Base-by-base conservation (phyloP, 768 basidiomycete genomes). In the Lactarius sanguifluus region DNA sequence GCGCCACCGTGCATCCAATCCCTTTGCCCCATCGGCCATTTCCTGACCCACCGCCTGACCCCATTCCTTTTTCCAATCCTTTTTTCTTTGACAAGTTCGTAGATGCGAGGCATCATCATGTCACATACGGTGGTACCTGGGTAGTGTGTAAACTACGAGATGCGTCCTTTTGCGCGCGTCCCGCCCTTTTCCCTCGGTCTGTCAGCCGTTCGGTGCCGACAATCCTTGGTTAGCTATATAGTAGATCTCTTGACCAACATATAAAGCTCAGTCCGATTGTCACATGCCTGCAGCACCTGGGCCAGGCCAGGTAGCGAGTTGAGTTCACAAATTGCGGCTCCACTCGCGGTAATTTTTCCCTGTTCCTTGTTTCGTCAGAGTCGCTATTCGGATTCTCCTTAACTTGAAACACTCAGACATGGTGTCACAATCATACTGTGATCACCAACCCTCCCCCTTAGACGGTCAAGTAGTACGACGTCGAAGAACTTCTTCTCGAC, bases 1-100 rank as follows among this genome's bases (percentile, higher is more conserved):
- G 59, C 67, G 52, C 58, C 9, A 36, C 34, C 64, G 64, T 66
- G 61, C 61, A 43, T 62, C 57, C 65, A 54, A 52, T 23, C 47
- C 47, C 47, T 38, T 40, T 57, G 52, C 43, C n/a, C 16, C n/a
- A n/a, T 62, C n/a, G 38, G 61, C 56, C 36, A 12, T 40, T 56
- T 57, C 25, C 30, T 57, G 32, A 57, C 34, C 8, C 56, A 57
- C 32, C 55, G 32, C 20, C 56, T 57, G 56, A 57, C 56, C 18
- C 56, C n/a, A 6, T 52, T 25, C 5, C 50, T 23, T 47, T 47
- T 45, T 7, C 45, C 20, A 10, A 9, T n/a, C 45, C 6, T 18
- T n/a, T 45, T 47, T 47, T 47, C 25, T 25, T 25, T 7, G 25
- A 52, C 50, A 3, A 25, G 25, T 28, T 25, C 43, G 55, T 23